Conservation (phyloP, 1,284 basidiomycete genomes). For the Fomes fomentarius region DNA sequence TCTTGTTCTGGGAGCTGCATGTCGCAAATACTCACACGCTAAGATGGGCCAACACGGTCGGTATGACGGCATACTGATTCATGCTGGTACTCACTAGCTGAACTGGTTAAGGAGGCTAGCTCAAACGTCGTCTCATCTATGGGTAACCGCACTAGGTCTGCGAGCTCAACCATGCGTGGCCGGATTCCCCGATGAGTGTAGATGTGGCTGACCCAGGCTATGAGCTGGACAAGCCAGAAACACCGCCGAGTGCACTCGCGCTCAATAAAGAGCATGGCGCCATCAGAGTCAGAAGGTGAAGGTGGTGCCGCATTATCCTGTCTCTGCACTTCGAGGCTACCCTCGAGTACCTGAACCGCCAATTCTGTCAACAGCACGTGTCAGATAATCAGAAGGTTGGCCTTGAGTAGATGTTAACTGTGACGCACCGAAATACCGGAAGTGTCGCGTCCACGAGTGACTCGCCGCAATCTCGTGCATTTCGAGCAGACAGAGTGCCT, state of each 20-base stretch:
- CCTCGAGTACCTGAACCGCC: slow-evolving; percentile 67
- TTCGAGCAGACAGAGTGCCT: slow-evolving; percentile 72
- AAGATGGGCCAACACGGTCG: not conserved
- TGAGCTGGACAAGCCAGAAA: slow-evolving; percentile 74
- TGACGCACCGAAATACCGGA: slow-evolving; percentile 39
- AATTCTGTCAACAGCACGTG: slow-evolving; percentile 45
- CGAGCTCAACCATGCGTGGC: slow-evolving; percentile 47
- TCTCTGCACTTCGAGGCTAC: slow-evolving; percentile 61
- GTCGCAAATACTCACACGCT: slow-evolving; percentile 63
- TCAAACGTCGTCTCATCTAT: slow-evolving; percentile 80
- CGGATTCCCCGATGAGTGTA: slow-evolving; percentile 35
- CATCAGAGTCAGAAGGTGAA: slow-evolving; percentile 45
- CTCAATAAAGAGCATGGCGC: slow-evolving; percentile 62
- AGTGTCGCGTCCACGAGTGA: slow-evolving; percentile 40
- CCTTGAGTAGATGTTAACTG: not conserved
- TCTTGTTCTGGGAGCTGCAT: slow-evolving; percentile 58
- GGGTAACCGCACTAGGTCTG: slow-evolving; percentile 58
- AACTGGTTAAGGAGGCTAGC: slow-evolving; percentile 58
- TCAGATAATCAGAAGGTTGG: not conserved
- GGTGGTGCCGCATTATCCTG: slow-evolving; percentile 58
- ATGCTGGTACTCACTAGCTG: slow-evolving; percentile 52
- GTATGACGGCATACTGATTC: not conserved
- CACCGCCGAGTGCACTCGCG: slow-evolving; percentile 74
- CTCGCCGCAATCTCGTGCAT: slow-evolving; percentile 61
- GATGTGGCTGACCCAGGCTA: slow-evolving; percentile 39